phyloP scores from a whole-genome alignment of 2,329 filamentous ascomycete species.

The Monosporascus sp. region DNA sequence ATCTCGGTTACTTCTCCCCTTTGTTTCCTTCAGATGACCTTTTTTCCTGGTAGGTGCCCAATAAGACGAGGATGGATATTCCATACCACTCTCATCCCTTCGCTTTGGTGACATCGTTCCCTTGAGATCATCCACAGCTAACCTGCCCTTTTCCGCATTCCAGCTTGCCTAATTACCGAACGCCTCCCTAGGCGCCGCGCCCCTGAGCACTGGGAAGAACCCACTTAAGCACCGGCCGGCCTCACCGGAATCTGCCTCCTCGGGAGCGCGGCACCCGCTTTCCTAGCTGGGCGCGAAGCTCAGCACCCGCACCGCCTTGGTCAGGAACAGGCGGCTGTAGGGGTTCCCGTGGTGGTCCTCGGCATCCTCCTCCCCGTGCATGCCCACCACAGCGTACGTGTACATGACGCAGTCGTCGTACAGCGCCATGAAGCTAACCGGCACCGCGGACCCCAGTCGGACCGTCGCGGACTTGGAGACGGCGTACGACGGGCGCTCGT shows the following conservation, averaged over 20 bases:
- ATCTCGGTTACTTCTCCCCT: no score
- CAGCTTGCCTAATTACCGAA: no score
- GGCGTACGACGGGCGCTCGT: conserved; percentile 24
- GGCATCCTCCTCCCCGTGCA: neutral
- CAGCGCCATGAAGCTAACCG: conserved; percentile 41
- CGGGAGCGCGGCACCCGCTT: no score
- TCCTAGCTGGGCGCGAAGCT: conserved; percentile 5
- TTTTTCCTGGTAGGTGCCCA: no score
- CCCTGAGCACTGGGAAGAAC: neutral
- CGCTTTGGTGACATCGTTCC: no score
- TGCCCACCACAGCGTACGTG: conserved; percentile 29
- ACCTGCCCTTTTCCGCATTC: no score
- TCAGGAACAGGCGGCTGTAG: conserved; percentile 4
- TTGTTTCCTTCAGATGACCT: no score
- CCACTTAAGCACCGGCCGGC: neutral
- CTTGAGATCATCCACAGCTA: no score
- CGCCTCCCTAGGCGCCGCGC: no score
- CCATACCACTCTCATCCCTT: no score
- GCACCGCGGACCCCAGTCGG: conserved; percentile 25
- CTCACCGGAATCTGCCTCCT: neutral
- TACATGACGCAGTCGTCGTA: conserved; percentile 42
- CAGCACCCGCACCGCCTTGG: conserved; percentile 10
- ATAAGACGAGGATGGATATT: no score
- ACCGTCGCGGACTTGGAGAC: conserved; percentile 2
- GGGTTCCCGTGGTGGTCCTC: neutral